Evolutionary conservation across 768 basidiomycete species (phyloP).

Genomic region (Serendipita sp.): DNA sequence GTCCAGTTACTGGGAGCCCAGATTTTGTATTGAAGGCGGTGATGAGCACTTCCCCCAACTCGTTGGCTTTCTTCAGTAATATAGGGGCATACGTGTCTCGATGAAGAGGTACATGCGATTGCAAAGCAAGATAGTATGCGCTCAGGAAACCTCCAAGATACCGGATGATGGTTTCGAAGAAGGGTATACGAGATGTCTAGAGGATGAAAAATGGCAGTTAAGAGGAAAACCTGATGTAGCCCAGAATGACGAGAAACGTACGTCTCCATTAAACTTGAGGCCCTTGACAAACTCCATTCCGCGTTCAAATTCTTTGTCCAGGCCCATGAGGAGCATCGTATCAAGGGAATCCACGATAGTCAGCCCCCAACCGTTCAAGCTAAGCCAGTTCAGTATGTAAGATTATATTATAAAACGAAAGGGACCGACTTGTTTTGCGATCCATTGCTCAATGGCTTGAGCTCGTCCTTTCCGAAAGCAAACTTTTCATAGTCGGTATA

Average conservation of each 20-base stretch:
- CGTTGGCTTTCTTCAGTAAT: conserved; percentile 9
- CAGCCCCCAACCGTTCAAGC: conserved; percentile 17
- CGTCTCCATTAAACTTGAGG: conserved; percentile 9
- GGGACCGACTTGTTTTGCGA: conserved; percentile 10
- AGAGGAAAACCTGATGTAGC: not conserved
- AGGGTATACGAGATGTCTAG: conserved; percentile 3
- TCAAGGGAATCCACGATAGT: conserved; percentile 31
- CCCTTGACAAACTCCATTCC: conserved; percentile 19
- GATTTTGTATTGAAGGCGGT: conserved; percentile 9
- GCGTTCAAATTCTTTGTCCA: conserved; percentile 24
- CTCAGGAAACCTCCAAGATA: conserved; percentile 26
- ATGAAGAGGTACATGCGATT: not conserved
- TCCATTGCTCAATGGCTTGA: conserved; percentile 12
- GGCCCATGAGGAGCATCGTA: conserved; percentile 24
- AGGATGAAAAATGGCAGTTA: not conserved
- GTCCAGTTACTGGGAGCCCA: conserved; percentile 8
- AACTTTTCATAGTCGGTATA: conserved; percentile 14
- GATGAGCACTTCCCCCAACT: conserved; percentile 7
- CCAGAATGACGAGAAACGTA: not conserved
- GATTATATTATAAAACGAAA: not conserved
- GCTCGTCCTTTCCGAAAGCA: conserved; percentile 15
- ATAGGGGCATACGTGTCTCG: conserved; percentile 5
- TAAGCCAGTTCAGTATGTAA: not conserved
- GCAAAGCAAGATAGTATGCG: conserved; percentile 5
- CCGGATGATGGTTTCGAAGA: conserved; percentile 30